Evolutionary conservation across 768 basidiomycete genomes (phyloP), one percentile per base, ranked within the genome.

Genomic region (Leucocoprinus leucothites): DNA sequence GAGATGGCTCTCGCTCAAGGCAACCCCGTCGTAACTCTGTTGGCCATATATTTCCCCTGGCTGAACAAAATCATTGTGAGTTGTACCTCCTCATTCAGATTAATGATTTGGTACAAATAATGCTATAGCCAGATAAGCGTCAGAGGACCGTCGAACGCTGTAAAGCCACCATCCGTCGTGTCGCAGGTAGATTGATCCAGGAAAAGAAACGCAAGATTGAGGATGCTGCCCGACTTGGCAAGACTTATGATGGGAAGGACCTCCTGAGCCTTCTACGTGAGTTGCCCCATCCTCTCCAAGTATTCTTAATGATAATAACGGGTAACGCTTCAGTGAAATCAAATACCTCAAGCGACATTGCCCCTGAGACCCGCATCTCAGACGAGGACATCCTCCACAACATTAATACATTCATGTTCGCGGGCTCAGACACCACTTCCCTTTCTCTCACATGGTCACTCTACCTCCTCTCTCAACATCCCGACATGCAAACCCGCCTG

Each of bases 341-440:
- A 2, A 96, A 95, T 67, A 64, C 83, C 56, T 83, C 90, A 1
- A 80, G 74, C 0, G 89, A 93, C 57, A 72, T 91, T 14, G 77
- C 84, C 28, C 73, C 74, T 0, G 84, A 87, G 47, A 82, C 87
- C 58, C 81, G 86, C 34, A 85, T 96, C 60, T 88, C 92, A 0
- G 94, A 97, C 64, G 84, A 88, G 26, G 94, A 96, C 63, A 86
- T 95, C 48, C 75, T 94, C 9, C 76, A 91, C 63, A 93, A 85
- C 57, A 85, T 95, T 68, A 91, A 89, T 61, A 94, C 92, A 0
- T 89, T 95, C 67, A 84, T 94, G 78, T 92, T 94, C 65, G 91
- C 89, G 19, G 94, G 94, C 3, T 91, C 93, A 11, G 92, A 95
- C 63, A 91, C 92, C 0, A 87, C 87, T 9, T 89, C 89, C 2